Conservation (phyloP, 192 early-diverging fungal genomes). For the Polychytrium aggregatum region DNA sequence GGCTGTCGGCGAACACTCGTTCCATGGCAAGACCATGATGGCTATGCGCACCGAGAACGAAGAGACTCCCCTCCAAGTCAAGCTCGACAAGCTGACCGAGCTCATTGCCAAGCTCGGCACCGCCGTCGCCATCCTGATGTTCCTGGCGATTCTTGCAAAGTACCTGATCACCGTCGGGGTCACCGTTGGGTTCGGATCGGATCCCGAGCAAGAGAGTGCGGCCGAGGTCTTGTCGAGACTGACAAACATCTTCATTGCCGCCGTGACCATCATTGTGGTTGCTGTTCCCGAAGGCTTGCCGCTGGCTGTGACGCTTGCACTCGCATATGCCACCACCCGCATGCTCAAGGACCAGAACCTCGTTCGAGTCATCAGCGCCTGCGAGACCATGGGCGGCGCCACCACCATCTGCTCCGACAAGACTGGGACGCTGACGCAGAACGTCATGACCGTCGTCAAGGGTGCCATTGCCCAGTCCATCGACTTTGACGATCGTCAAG, state of each 20-base stretch:
- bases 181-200: not conserved
- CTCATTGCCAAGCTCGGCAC: slow-evolving; percentile 88
- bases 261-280: slow-evolving; percentile 91
- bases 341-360: slow-evolving; percentile 98
- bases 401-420: slow-evolving; percentile 99
- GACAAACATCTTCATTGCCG: slow-evolving; percentile 86
- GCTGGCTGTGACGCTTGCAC: slow-evolving; percentile 87
- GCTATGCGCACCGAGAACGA: slow-evolving; percentile 73
- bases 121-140: slow-evolving; percentile 74
- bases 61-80: slow-evolving; percentile 85
- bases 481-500: too few relatives aligned
- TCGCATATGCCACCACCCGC: slow-evolving; percentile 84
- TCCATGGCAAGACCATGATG: slow-evolving; percentile 82
- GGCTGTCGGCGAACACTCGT: slow-evolving; percentile 74
- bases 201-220: too few relatives aligned
- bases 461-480: slow-evolving; percentile 70
- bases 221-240: too few relatives aligned
- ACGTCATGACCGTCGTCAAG: slow-evolving; percentile 93
- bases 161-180: slow-evolving; percentile 50
- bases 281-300: slow-evolving; percentile 98
- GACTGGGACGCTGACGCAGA: slow-evolving; percentile 95
- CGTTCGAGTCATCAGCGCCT: slow-evolving; percentile 87
- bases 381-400: slow-evolving; percentile 97
- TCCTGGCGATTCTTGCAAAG: slow-evolving; percentile 75
- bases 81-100: slow-evolving; percentile 80